phyloP scores from a whole-genome alignment of 345 rosid species.

The Hevea brasiliensis region DNA sequence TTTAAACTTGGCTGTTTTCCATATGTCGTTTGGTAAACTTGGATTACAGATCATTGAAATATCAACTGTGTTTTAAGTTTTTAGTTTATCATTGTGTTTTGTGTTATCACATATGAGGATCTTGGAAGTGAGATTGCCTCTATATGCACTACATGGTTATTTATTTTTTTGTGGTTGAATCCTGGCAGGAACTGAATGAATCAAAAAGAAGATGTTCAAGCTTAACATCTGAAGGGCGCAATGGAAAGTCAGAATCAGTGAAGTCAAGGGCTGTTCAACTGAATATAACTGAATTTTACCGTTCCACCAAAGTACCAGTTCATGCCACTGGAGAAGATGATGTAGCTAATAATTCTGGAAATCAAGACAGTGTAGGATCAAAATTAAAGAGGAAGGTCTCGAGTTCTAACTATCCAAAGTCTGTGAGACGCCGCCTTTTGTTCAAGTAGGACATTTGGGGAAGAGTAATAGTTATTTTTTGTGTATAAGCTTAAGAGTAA shows the following conservation, averaged over 20 bases:
- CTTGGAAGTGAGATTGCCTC: conserved; percentile 13
- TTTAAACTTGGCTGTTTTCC: neutral
- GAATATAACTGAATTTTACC: conserved; percentile 73
- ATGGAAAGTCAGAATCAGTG: conserved; percentile 32
- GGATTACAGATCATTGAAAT: neutral
- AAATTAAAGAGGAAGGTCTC: conserved; percentile 52
- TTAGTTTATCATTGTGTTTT: neutral
- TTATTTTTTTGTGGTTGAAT: conserved; percentile 21
- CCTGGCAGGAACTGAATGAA: conserved; percentile 51
- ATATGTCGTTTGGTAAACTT: neutral
- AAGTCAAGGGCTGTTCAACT: conserved; percentile 56
- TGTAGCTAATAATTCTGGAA: conserved; percentile 13
- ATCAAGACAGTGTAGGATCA: conserved; percentile 26
- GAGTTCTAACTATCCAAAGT: conserved; percentile 53
- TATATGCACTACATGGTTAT: conserved; percentile 10
- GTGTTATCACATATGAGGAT: neutral
- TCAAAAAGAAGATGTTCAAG: conserved; percentile 41
- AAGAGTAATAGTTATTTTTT: neutral
- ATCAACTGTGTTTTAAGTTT: neutral
- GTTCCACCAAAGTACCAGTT: conserved; percentile 49
- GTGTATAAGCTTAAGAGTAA: neutral
- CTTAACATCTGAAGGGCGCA: conserved; percentile 31
- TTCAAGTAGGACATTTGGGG: conserved; percentile 14
- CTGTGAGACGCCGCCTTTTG: conserved; percentile 53
- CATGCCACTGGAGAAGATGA: conserved; percentile 37